These are phyloP conservation scores for Blastosporella zonata DNA, from an alignment of 1,284 basidiomycete genomes.

Conservation along the genomic window DNA sequence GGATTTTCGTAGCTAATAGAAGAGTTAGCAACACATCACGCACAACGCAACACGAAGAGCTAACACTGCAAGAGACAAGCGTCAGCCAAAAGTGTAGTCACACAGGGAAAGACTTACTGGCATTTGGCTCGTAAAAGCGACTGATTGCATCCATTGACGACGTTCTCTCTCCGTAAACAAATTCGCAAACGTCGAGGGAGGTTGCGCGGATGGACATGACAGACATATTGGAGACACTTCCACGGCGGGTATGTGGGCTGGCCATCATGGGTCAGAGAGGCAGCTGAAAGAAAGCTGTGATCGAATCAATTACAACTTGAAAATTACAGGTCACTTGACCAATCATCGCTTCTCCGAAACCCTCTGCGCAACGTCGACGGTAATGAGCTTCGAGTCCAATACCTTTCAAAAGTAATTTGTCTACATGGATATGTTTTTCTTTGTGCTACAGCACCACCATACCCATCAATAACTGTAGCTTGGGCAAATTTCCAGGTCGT, in stretches of 20 bases:
- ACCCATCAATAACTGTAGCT: no score
- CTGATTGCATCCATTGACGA: conserved; percentile 48
- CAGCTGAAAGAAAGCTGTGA: conserved; percentile 1
- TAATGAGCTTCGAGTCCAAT: no score
- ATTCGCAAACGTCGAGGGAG: conserved; percentile 63
- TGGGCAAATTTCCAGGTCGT: no score
- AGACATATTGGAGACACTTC: conserved; percentile 30
- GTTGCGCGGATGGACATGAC: conserved; percentile 51
- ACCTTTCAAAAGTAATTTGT: no score
- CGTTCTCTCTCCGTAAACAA: conserved; percentile 56
- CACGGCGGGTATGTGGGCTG: conserved; percentile 7
- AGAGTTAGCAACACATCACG: conserved; percentile 1
- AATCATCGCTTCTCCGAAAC: background rate
- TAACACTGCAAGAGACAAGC: conserved; percentile 26
- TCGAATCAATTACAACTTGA: background rate
- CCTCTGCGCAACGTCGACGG: no score
- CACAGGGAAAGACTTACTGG: conserved; percentile 40
- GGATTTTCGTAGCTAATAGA: conserved; percentile 69
- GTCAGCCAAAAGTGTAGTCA: conserved; percentile 1
- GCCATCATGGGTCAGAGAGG: background rate
- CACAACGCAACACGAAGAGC: conserved; percentile 5
- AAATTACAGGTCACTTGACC: background rate
- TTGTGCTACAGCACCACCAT: no score
- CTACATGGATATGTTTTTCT: no score
- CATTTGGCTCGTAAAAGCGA: conserved; percentile 65